Conservation (phyloP, 2,329 filamentous ascomycete species). For the Proliferodiscus dingleyae region DNA sequence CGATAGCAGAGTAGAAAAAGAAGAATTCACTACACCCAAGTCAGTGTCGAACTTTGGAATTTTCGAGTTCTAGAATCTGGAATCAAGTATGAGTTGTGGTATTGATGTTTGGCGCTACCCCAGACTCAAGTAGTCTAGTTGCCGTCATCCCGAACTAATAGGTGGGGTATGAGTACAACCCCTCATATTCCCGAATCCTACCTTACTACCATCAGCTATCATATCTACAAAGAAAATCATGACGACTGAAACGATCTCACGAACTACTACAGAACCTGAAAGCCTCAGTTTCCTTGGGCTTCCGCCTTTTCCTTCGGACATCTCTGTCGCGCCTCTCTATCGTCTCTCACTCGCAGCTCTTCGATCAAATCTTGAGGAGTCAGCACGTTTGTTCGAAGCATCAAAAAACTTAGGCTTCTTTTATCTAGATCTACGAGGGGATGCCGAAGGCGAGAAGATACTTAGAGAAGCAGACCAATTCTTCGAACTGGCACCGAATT, state of each 20-base stretch:
- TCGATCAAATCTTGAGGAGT: conserved; percentile 7
- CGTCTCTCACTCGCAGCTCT: not conserved
- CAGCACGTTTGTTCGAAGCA: conserved; percentile 16
- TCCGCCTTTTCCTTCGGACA: conserved; percentile 17
- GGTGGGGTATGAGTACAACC: too few species aligned
- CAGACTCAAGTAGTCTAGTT: too few species aligned
- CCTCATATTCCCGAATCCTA: too few species aligned
- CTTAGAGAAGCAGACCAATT: conserved; percentile 18
- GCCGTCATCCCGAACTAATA: too few species aligned
- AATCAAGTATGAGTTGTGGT: too few species aligned
- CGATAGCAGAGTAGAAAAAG: too few species aligned
- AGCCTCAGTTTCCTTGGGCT: conserved; percentile 10
- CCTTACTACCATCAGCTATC: too few species aligned
- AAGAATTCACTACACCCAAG: too few species aligned
- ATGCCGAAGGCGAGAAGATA: conserved; percentile 18
- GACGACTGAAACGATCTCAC: conserved; percentile 11
- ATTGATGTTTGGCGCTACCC: too few species aligned
- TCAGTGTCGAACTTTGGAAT: too few species aligned
- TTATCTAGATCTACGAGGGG: conserved; percentile 22
- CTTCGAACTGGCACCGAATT: conserved; percentile 17
- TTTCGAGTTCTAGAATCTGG: too few species aligned
- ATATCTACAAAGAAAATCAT: conserved; percentile 1
- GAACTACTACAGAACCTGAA: not conserved
- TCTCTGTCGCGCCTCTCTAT: not conserved
- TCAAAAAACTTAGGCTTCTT: conserved; percentile 27